A percentile compares a stretch with the other conserved stretches of the same genome.
These are phyloP conservation scores for Gentiana macrophylla DNA, from an alignment of 257 asterid genomes.

Conservation along the genomic window DNA sequence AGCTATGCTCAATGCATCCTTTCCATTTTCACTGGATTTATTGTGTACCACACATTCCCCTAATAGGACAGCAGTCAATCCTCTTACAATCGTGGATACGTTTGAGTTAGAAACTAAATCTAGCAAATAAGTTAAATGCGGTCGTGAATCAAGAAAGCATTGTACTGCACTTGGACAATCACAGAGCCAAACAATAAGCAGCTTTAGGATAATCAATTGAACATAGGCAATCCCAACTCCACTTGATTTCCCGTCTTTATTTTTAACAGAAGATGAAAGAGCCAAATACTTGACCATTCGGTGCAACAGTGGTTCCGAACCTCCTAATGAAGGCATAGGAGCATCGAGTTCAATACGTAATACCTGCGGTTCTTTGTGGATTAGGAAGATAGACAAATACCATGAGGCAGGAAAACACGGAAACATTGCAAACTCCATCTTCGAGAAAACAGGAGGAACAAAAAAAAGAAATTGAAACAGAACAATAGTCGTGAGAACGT, in stretches of 20 bases:
- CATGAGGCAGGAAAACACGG: too few species aligned
- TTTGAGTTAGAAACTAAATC: constrained; percentile 61
- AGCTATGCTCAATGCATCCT: constrained; percentile 50
- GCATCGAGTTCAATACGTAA: constrained; percentile 71
- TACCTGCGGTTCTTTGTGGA: constrained; percentile 42
- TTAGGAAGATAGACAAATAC: background rate
- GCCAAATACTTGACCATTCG: constrained; percentile 88
- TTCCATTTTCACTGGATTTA: constrained; percentile 40
- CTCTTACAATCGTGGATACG: constrained; percentile 49
- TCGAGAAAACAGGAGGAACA: too few species aligned
- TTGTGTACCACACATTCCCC: constrained; percentile 71
- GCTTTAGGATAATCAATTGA: constrained; percentile 72
- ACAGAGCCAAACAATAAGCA: constrained; percentile 67
- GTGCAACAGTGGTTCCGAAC: constrained; percentile 82
- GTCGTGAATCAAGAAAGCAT: constrained; percentile 78
- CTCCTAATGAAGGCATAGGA: constrained; percentile 51
- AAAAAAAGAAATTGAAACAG: too few species aligned
- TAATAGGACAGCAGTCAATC: constrained; percentile 66
- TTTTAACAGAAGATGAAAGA: constrained; percentile 62
- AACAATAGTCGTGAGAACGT: too few species aligned
- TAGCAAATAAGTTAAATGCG: constrained; percentile 75
- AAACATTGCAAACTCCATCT: too few species aligned
- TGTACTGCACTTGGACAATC: constrained; percentile 80
- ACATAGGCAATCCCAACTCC: constrained; percentile 30
- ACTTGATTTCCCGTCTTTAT: constrained; percentile 54